These are phyloP conservation scores for Chloromonas sp. DNA, from an alignment of 163 green algal genomes.

Conservation along the genomic window DNA sequence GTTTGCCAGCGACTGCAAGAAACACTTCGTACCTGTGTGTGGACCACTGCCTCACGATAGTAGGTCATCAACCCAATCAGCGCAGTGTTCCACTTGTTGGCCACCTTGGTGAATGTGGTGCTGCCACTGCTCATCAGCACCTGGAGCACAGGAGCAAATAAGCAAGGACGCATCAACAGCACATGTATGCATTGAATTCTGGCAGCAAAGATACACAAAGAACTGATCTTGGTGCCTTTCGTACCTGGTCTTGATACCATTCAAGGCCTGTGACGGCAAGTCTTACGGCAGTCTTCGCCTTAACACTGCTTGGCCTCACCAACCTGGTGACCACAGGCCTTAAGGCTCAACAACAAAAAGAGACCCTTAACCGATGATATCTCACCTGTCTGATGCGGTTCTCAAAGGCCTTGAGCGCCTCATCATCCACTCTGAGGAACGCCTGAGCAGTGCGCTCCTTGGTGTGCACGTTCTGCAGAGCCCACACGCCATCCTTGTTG, in stretches of 20 bases:
- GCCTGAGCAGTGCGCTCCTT: constrained; percentile 98
- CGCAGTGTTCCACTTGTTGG: constrained; percentile 99
- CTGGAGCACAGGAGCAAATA: constrained; percentile 11
- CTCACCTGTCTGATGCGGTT: constrained; percentile 87
- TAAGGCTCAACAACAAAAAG: neutral
- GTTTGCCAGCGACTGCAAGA: too few relatives aligned
- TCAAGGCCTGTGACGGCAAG: neutral
- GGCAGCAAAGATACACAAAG: too few relatives aligned
- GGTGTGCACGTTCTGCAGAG: constrained; percentile 94
- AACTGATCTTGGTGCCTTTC: too few relatives aligned
- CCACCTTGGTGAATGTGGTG: constrained; percentile 99
- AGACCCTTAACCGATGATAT: neutral
- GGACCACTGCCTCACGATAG: constrained; percentile 94
- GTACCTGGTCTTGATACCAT: neutral
- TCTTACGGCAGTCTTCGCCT: neutral
- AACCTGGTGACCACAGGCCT: neutral
- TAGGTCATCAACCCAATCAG: constrained; percentile 99
- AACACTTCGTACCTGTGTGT: constrained; percentile 67
- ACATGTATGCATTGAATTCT: too few relatives aligned
- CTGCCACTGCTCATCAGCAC: constrained; percentile 95
- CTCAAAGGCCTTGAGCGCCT: constrained; percentile 97
- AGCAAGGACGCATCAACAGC: neutral
- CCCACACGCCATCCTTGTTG: constrained; percentile 97
- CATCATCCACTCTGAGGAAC: constrained; percentile 98
- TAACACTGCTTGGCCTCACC: neutral